Conservation (phyloP, 805 yeast species). For the Wickerhamiella shivajii region DNA sequence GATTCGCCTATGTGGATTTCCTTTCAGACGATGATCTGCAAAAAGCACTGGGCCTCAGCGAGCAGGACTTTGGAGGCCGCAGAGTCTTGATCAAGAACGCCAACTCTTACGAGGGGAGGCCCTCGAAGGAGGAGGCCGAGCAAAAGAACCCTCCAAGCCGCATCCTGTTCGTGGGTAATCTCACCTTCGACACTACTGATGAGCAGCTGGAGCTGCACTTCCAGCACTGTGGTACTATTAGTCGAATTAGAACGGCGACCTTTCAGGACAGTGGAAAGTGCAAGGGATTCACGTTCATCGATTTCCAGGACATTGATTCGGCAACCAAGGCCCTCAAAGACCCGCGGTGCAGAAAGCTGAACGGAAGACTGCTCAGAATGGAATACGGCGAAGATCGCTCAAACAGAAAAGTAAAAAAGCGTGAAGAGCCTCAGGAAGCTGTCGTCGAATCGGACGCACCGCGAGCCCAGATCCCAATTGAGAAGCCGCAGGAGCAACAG, state of each 20-base stretch:
- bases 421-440: background rate
- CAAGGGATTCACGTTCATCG: slow-evolving; percentile 90
- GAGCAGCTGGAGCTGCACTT: slow-evolving; percentile 67
- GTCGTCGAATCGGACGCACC: too few species aligned
- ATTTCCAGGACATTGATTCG: slow-evolving; percentile 65
- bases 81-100: slow-evolving; percentile 74
- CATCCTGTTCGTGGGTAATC: slow-evolving; percentile 80
- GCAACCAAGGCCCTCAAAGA: slow-evolving; percentile 74
- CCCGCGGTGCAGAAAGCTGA: slow-evolving; percentile 45
- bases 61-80: slow-evolving; percentile 64
- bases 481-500: too few species aligned
- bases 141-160: slow-evolving; percentile 73
- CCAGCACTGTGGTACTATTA: slow-evolving; percentile 81
- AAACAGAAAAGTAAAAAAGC: slow-evolving; percentile 29
- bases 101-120: slow-evolving; percentile 75
- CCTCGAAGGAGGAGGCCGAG: slow-evolving; percentile 35
- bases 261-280: slow-evolving; percentile 93
- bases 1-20: slow-evolving; percentile 88
- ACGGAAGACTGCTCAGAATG: slow-evolving; percentile 64
- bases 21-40: slow-evolving; percentile 42
- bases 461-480: too few species aligned
- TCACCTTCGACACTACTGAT: slow-evolving; percentile 81
- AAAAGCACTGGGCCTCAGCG: slow-evolving; percentile 53
- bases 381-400: slow-evolving; percentile 95
- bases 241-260: slow-evolving; percentile 87